Conservation (phyloP, 371 early-diverging fungal species). For the Dinochytrium kinnereticum region DNA sequence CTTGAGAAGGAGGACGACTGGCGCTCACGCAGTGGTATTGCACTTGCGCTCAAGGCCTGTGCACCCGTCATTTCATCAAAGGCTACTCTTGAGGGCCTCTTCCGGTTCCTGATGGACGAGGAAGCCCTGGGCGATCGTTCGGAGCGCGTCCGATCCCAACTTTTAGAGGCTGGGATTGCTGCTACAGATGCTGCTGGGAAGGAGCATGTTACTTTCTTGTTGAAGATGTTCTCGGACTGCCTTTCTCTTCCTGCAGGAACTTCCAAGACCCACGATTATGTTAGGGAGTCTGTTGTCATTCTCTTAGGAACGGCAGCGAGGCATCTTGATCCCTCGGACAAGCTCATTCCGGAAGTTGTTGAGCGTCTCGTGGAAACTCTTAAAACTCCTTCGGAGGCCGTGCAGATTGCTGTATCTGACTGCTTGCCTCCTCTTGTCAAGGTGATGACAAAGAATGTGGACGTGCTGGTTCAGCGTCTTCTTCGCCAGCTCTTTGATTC, state of each 20-base stretch:
- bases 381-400: slow-evolving; percentile 92
- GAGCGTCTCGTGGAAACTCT: slow-evolving; percentile 87
- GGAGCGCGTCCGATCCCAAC: slow-evolving; percentile 77
- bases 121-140: slow-evolving; percentile 88
- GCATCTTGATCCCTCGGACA: slow-evolving; percentile 75
- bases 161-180: slow-evolving; percentile 88
- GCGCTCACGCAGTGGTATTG: slow-evolving; percentile 82
- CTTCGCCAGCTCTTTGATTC: slow-evolving; percentile 72
- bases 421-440: slow-evolving; percentile 94
- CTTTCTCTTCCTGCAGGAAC: slow-evolving; percentile 67
- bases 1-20: slow-evolving; percentile 81
- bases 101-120: slow-evolving; percentile 77
- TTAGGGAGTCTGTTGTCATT: slow-evolving; percentile 88
- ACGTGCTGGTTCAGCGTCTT: slow-evolving; percentile 64
- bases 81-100: slow-evolving; percentile 62
- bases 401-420: slow-evolving; percentile 92
- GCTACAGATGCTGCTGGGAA: slow-evolving; percentile 72
- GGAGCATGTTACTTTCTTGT: slow-evolving; percentile 66
- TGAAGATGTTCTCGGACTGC: slow-evolving; percentile 79
- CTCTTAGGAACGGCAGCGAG: slow-evolving; percentile 90
- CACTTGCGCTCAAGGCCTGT: slow-evolving; percentile 71
- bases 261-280: slow-evolving; percentile 47
- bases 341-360: slow-evolving; percentile 79
- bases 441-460: slow-evolving; percentile 37
- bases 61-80: slow-evolving; percentile 68